phyloP scores from a whole-genome alignment of 345 rosid genomes.

The Cardamine chenopodiifolia region DNA sequence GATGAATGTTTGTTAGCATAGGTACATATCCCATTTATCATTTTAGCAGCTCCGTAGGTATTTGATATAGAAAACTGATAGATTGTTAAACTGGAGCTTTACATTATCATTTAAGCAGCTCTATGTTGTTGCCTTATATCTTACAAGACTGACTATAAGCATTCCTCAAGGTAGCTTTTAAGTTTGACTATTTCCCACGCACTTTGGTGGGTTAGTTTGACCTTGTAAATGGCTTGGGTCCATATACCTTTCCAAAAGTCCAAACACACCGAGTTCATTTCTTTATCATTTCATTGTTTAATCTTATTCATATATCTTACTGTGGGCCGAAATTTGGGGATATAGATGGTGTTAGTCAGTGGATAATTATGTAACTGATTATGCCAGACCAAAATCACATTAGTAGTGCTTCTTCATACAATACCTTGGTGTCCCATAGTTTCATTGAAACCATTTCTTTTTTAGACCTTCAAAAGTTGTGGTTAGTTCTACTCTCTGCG shows the following conservation, averaged over 20 bases:
- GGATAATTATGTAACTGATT: neutral
- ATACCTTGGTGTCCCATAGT: conserved; percentile 16
- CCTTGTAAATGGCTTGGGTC: conserved; percentile 34
- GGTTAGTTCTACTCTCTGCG: neutral
- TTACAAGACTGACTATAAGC: conserved; percentile 26
- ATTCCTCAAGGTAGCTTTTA: conserved; percentile 37
- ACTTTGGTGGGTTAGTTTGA: conserved; percentile 26
- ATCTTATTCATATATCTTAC: neutral
- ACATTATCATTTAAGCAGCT: no score
- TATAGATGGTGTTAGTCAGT: conserved; percentile 8
- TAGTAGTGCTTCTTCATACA: conserved; percentile 6
- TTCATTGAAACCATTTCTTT: neutral
- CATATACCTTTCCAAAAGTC: conserved; percentile 18
- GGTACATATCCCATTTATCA: conserved; percentile 5
- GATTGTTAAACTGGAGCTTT: conserved; percentile 8
- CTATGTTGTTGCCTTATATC: conserved; percentile 38
- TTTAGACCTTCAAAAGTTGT: conserved; percentile 7
- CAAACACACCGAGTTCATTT: conserved; percentile 15
- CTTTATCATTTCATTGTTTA: conserved; percentile 13
- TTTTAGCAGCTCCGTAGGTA: conserved; percentile 1
- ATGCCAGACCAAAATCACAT: neutral
- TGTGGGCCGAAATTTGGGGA: neutral
- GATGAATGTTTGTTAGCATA: conserved; percentile 5
- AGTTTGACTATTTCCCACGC: conserved; percentile 33
- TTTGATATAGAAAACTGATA: neutral